A percentile compares a stretch with the other conserved stretches of the same genome.
Evolutionary conservation across 2,329 filamentous ascomycete species (phyloP).

Genomic region (Bertia moriformis): DNA sequence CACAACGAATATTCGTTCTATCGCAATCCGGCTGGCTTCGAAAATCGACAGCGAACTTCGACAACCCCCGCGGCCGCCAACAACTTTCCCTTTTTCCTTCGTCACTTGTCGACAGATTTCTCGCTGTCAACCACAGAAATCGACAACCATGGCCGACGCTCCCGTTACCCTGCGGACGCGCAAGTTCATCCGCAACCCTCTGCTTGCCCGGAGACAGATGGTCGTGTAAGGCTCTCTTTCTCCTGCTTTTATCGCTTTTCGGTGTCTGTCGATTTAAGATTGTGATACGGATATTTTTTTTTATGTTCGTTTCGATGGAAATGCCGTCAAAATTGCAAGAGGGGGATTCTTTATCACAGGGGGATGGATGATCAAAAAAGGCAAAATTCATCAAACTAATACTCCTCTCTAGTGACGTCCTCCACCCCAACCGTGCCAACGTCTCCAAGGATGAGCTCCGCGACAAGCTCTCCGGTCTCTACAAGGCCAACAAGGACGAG

Average conservation of each 20-base stretch:
- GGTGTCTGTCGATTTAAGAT: slow-evolving; percentile 6
- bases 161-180: slow-evolving; percentile 84
- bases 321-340: neutral
- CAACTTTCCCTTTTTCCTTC: neutral
- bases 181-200: slow-evolving; percentile 99
- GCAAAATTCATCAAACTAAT: too few species aligned
- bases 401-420: slow-evolving; percentile 76
- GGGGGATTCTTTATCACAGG: too few species aligned
- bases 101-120: too few species aligned
- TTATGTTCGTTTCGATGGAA: too few species aligned
- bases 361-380: too few species aligned
- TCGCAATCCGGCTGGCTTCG: too few species aligned
- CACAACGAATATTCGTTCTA: too few species aligned
- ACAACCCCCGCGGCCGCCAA: too few species aligned
- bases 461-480: slow-evolving; percentile 81
- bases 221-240: neutral
- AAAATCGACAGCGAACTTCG: too few species aligned
- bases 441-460: slow-evolving; percentile 99
- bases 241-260: slow-evolving; percentile 6
- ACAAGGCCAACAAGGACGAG: slow-evolving; percentile 97
- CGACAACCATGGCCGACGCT: slow-evolving; percentile 55
- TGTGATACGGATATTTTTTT: too few species aligned
- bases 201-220: slow-evolving; percentile 27
- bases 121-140: too few species aligned
- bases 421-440: slow-evolving; percentile 95